Evolutionary conservation across 1,284 basidiomycete species (phyloP).

Genomic region (Afroboletus lepidellus): DNA sequence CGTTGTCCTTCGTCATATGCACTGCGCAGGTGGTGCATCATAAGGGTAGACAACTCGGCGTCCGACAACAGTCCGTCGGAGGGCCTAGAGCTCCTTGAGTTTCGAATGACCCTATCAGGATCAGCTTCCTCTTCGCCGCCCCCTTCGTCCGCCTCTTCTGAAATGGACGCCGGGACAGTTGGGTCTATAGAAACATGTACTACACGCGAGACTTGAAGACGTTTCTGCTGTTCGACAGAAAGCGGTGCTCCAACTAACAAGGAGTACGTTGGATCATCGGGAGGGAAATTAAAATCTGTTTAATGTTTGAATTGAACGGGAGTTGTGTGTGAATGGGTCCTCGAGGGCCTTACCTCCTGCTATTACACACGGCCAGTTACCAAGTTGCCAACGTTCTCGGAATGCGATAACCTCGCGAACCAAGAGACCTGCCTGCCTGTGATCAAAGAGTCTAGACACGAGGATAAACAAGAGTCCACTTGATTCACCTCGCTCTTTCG

Average conservation of each 20-base stretch:
- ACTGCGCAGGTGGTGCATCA: conserved; percentile 47
- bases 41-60: conserved; percentile 59
- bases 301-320: conserved; percentile 4
- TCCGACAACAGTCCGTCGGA: conserved; percentile 74
- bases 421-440: conserved; percentile 69
- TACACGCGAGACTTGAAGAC: conserved; percentile 67
- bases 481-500: conserved; percentile 72
- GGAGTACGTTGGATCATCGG: conserved; percentile 83
- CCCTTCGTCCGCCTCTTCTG: conserved; percentile 41
- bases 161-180: conserved; percentile 36
- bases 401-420: conserved; percentile 66
- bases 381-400: conserved; percentile 45
- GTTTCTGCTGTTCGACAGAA: conserved; percentile 50
- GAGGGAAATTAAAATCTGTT: conserved; percentile 90
- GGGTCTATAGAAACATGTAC: conserved; percentile 83
- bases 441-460: neutral
- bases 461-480: neutral
- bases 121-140: conserved; percentile 49
- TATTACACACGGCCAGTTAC: conserved; percentile 75
- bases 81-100: conserved; percentile 61
- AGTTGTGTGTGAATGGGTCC: neutral
- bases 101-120: conserved; percentile 73
- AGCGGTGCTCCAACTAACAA: conserved; percentile 69
- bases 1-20: conserved; percentile 60
- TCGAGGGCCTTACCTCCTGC: conserved; percentile 63